Percentiles rank a stretch among this genome's conserved stretches.
phyloP scores from a whole-genome alignment of 2,329 filamentous ascomycete species.

The Fusarium agapanthi region DNA sequence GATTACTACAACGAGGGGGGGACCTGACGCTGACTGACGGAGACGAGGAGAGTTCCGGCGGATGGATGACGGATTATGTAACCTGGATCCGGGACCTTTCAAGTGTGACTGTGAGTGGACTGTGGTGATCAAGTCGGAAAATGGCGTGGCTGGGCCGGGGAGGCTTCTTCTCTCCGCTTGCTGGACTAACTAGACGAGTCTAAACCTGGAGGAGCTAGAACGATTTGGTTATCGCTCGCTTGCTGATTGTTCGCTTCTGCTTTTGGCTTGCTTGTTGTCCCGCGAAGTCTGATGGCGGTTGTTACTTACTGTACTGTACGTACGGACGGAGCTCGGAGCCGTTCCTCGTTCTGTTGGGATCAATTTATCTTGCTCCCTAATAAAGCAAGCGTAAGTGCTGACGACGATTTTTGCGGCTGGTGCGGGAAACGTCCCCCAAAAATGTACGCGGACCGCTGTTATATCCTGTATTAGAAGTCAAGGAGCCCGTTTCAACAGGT shows the following conservation, averaged over 20 bases:
- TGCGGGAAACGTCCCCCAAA: background rate
- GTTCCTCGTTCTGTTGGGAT: slow-evolving; percentile 6
- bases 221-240: slow-evolving; percentile 16
- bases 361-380: slow-evolving; percentile 4
- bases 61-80: slow-evolving; percentile 43
- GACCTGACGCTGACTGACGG: slow-evolving; percentile 40
- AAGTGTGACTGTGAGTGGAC: slow-evolving; percentile 25
- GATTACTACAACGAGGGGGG: slow-evolving; percentile 44
- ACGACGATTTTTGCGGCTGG: slow-evolving; percentile 10
- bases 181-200: slow-evolving; percentile 14
- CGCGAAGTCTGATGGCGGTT: slow-evolving; percentile 1
- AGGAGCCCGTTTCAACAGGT: slow-evolving; percentile 3
- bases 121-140: slow-evolving; percentile 35
- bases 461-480: background rate
- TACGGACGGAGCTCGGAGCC: slow-evolving; percentile 22
- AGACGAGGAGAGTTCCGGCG: slow-evolving; percentile 38
- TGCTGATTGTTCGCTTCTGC: slow-evolving; percentile 23
- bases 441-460: background rate
- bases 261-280: slow-evolving; percentile 10
- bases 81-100: slow-evolving; percentile 30
- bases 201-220: background rate
- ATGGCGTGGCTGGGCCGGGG: slow-evolving; percentile 44
- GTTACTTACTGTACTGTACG: slow-evolving; percentile 6
- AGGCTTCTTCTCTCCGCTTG: slow-evolving; percentile 26
- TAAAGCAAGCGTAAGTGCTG: slow-evolving; percentile 10